Conservation (phyloP, 2,329 filamentous ascomycete species). For the Pseudogymnoascus pannorum region DNA sequence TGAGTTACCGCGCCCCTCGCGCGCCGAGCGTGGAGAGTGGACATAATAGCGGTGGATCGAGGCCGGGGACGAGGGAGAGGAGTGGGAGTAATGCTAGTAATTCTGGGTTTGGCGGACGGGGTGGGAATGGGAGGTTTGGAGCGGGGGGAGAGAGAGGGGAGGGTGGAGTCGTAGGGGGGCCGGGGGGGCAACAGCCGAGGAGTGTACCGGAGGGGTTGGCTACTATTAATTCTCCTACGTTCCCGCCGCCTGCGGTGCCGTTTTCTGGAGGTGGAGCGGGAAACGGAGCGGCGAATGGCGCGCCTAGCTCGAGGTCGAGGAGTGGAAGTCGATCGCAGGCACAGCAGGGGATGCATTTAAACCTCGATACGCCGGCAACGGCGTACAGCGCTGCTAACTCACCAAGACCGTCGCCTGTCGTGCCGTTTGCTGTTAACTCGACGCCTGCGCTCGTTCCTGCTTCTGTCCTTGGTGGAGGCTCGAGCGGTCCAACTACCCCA, state of each 20-base stretch:
- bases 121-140: neutral
- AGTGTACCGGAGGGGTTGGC: slow-evolving; percentile 12
- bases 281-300: neutral
- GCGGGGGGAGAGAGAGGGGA: neutral
- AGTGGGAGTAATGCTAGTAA: neutral
- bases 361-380: slow-evolving; percentile 2
- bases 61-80: neutral
- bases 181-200: neutral
- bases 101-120: neutral
- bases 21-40: neutral
- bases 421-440: slow-evolving; percentile 25
- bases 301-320: slow-evolving; percentile 15
- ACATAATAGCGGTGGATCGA: neutral
- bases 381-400: slow-evolving; percentile 21
- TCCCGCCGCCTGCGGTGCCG: slow-evolving; percentile 21
- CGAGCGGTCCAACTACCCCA: neutral
- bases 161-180: too few relatives aligned
- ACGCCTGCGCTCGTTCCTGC: slow-evolving; percentile 17
- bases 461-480: too few relatives aligned
- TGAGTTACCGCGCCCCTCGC: neutral
- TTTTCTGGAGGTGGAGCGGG: too few relatives aligned
- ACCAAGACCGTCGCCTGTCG: slow-evolving; percentile 26
- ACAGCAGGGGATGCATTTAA: slow-evolving; percentile 11
- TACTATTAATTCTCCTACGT: slow-evolving; percentile 20
- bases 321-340: slow-evolving; percentile 25